A percentile compares a stretch with the other conserved stretches of the same genome.
phyloP scores from a whole-genome alignment of 345 rosid genomes.

The Arabidopsis arenosa region DNA sequence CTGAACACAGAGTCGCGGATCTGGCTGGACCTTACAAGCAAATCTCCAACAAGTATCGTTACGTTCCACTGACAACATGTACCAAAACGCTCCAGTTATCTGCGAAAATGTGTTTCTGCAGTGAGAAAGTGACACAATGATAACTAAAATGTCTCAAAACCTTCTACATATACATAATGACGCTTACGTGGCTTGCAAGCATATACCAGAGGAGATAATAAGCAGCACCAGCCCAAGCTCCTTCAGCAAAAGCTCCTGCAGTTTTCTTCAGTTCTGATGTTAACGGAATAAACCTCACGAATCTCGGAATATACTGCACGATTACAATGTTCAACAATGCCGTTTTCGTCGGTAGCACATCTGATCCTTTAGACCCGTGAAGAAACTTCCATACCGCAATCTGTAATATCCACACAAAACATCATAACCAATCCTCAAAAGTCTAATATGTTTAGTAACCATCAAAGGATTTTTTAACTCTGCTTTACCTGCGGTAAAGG shows the following conservation, averaged over 20 bases:
- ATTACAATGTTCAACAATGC: constrained; percentile 64
- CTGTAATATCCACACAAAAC: constrained; percentile 47
- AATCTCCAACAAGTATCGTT: constrained; percentile 72
- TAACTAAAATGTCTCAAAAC: not conserved
- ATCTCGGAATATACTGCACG: constrained; percentile 79
- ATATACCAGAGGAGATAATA: constrained; percentile 89
- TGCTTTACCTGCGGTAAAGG: constrained; percentile 80
- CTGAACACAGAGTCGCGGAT: constrained; percentile 51
- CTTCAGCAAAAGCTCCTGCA: constrained; percentile 84
- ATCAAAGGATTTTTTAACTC: not conserved
- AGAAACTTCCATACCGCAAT: constrained; percentile 77
- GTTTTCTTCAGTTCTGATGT: constrained; percentile 84
- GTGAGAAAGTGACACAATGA: not conserved
- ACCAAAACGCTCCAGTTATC: constrained; percentile 90
- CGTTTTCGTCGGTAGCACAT: constrained; percentile 66
- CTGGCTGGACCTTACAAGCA: constrained; percentile 52
- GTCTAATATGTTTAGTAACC: not conserved
- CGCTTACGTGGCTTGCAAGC: constrained; percentile 86
- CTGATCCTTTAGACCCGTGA: constrained; percentile 57
- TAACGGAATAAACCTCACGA: constrained; percentile 70
- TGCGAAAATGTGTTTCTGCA: constrained; percentile 29
- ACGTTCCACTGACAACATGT: constrained; percentile 79
- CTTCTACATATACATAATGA: not conserved
- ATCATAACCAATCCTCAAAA: constrained; percentile 7
- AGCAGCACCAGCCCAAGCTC: constrained; percentile 87